phyloP scores from a whole-genome alignment of 176 grass and related monocot genomes.

The Metroxylon sagu region DNA sequence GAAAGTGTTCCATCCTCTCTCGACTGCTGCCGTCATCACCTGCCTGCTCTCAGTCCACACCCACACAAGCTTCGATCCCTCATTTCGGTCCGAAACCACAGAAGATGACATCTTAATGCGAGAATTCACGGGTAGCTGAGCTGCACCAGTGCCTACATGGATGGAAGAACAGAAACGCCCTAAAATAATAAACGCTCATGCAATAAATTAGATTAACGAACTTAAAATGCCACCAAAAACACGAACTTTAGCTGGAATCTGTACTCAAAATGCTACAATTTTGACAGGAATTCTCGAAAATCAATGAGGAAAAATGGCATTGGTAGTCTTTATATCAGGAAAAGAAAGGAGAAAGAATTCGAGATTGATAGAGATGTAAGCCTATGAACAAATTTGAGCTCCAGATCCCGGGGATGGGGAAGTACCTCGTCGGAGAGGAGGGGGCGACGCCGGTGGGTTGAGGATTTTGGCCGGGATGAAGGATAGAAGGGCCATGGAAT shows the following conservation, averaged over 20 bases:
- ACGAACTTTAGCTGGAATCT: too few species aligned
- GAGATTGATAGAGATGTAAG: too few species aligned
- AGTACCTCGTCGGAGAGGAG: conserved; percentile 7
- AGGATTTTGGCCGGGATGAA: conserved; percentile 1
- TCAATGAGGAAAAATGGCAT: not conserved
- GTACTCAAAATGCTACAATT: too few species aligned
- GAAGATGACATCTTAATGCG: conserved; percentile 19
- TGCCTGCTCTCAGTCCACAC: conserved; percentile 75
- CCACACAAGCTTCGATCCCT: conserved; percentile 64
- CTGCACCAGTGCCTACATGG: conserved; percentile 6
- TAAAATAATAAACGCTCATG: not conserved
- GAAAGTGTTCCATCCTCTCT: conserved; percentile 92
- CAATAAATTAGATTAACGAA: too few species aligned
- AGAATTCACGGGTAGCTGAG: conserved; percentile 8
- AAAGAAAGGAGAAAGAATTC: too few species aligned
- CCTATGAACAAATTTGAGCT: too few species aligned
- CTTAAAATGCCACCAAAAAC: too few species aligned
- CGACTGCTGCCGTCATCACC: conserved; percentile 73
- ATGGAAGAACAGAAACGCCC: conserved; percentile 5
- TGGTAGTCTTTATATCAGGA: too few species aligned
- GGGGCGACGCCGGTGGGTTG: conserved; percentile 5
- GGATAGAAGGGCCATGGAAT: conserved; percentile 17
- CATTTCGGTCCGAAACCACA: conserved; percentile 14
- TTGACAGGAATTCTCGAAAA: not conserved
- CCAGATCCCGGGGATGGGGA: too few species aligned